Base-by-base conservation (phyloP, 2,329 filamentous ascomycete genomes). In the Rhytidhysteron rufulum region DNA sequence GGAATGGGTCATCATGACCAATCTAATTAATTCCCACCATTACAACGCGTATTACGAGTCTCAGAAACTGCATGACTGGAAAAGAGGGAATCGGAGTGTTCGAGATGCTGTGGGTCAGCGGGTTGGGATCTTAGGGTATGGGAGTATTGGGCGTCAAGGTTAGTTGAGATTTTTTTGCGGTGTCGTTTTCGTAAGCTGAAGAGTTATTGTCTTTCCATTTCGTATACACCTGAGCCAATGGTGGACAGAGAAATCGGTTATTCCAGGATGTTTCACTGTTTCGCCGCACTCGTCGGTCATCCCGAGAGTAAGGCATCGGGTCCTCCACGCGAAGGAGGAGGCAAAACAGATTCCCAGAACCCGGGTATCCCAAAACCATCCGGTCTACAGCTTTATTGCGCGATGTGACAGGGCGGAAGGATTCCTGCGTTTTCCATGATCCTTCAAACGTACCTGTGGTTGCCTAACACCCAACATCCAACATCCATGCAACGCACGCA, bases 1-100 rank as follows among this genome's bases (percentile, higher is more conserved):
- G 0, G 82, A 85, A 65, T 85, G 81, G 80, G 75, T 80, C 10
- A 61, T 83, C 20, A 70, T 83, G 71, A 82, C 81, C 50, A 73
- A 75, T 39, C 65, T 84, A 2, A 69, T 75, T n/a, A 67, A 75
- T 18, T 73, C 69, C n/a, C 77, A 80, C 44, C 66, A 72, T 19
- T 80, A 79, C 56, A 68, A 72, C 31, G 36, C 62, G 22, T 57
- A 79, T n/a, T 72, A 82, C 36, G 72, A 82, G 35, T 67, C 71
- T 44, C 82, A 85, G 60, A 77, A 77, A 46, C 57, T 71, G 47
- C 75, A 75, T 43, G 47, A 63, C 2, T 85, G 81, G 81, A 55
- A 58, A 5, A 48, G 51, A 0, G 47, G 45, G 0, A 61, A 69
- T 0, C 40, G 65, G 10, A 51, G 54, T 3, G 60, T 78, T 5